Conservation (phyloP, 352 stramenopile genomes). For the Peronospora destructor region DNA sequence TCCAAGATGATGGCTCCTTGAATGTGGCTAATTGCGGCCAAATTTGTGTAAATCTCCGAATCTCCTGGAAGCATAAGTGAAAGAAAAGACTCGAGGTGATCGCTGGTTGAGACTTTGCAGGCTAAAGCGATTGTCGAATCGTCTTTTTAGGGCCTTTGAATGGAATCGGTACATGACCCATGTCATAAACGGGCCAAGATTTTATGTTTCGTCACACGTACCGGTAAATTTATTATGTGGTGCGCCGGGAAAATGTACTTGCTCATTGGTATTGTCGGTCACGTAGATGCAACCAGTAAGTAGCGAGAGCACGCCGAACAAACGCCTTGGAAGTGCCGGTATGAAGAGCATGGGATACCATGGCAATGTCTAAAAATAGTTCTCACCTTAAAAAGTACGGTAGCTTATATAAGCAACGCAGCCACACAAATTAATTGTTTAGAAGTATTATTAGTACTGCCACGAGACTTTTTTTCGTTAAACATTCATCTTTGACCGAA, state of each 20-base stretch:
- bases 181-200: conserved; percentile 41
- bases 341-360: conserved; percentile 16
- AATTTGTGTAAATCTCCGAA: conserved; percentile 97
- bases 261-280: conserved; percentile 46
- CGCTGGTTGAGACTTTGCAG: conserved; percentile 64
- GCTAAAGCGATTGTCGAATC: conserved; percentile 49
- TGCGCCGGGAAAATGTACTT: conserved; percentile 6
- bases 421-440: too few species aligned
- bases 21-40: conserved; percentile 93
- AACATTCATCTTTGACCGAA: not conserved
- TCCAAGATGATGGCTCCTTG: conserved; percentile 77
- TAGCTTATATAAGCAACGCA: too few species aligned
- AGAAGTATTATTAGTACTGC: too few species aligned
- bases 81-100: conserved; percentile 80
- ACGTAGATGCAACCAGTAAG: conserved; percentile 25
- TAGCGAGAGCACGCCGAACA: conserved; percentile 22
- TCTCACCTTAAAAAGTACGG: too few species aligned
- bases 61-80: conserved; percentile 86
- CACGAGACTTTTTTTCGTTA: too few species aligned
- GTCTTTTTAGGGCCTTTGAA: conserved; percentile 35
- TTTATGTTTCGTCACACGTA: too few species aligned
- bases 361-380: too few species aligned
- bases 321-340: not conserved
- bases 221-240: not conserved
- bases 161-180: conserved; percentile 37